phyloP scores from a whole-genome alignment of 1,284 basidiomycete species.

The Chiua sp. region DNA sequence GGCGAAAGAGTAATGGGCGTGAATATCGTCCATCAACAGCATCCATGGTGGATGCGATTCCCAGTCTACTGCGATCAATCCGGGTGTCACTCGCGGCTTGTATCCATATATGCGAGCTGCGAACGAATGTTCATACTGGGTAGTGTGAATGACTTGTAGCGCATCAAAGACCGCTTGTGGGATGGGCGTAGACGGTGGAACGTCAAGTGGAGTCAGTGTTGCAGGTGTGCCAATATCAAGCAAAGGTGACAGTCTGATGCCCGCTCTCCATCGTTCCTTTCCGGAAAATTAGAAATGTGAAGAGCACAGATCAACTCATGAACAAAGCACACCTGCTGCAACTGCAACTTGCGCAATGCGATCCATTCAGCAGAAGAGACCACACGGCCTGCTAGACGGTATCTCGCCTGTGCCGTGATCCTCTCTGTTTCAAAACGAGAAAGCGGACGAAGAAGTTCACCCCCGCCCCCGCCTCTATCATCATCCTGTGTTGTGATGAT shows the following conservation, averaged over 20 bases:
- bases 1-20: constrained; percentile 61
- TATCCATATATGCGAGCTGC: constrained; percentile 60
- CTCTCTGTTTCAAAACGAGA: constrained; percentile 32
- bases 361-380: constrained; percentile 42
- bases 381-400: constrained; percentile 6
- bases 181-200: constrained; percentile 28
- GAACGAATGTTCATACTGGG: constrained; percentile 67
- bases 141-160: constrained; percentile 60
- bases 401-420: constrained; percentile 20
- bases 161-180: constrained; percentile 55
- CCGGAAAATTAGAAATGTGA: too few relatives aligned
- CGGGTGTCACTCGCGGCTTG: constrained; percentile 30
- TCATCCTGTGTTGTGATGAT: constrained; percentile 18
- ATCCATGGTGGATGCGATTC: constrained; percentile 73
- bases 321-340: constrained; percentile 44
- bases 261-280: constrained; percentile 45
- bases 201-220: constrained; percentile 22
- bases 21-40: constrained; percentile 71
- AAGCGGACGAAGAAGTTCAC: constrained; percentile 31
- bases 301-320: neutral
- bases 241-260: constrained; percentile 16
- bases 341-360: constrained; percentile 52
- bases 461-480: constrained; percentile 3
- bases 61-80: constrained; percentile 68
- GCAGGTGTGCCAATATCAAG: constrained; percentile 2